Evolutionary conservation across 2,329 filamentous ascomycete species (phyloP).

Genomic region (Pyricularia pennisetigena): DNA sequence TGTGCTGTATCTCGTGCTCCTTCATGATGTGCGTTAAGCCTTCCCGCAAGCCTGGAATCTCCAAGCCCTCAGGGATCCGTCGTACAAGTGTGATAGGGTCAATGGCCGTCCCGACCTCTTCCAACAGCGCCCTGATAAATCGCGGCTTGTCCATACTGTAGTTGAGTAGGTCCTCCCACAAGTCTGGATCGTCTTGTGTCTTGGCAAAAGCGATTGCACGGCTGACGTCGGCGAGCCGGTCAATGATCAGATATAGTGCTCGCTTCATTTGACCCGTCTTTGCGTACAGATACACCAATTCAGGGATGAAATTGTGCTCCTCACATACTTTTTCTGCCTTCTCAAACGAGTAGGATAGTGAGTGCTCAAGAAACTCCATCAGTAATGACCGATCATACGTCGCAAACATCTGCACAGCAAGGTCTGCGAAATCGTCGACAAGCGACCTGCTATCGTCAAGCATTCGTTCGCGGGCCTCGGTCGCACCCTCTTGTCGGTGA

Average conservation of each 20-base stretch:
- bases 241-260: constrained; percentile 86
- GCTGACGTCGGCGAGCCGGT: constrained; percentile 80
- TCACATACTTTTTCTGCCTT: constrained; percentile 74
- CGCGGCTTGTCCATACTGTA: constrained; percentile 97
- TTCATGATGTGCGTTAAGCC: constrained; percentile 85
- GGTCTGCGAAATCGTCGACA: constrained; percentile 79
- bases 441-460: constrained; percentile 54
- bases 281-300: constrained; percentile 91
- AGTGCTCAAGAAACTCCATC: constrained; percentile 78
- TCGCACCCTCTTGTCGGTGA: constrained; percentile 31
- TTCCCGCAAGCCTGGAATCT: constrained; percentile 83
- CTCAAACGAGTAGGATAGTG: constrained; percentile 82
- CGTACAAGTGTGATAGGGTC: constrained; percentile 84
- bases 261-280: constrained; percentile 92
- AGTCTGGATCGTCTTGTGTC: constrained; percentile 79
- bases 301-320: constrained; percentile 68
- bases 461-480: constrained; percentile 45
- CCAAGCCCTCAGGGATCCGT: constrained; percentile 83
- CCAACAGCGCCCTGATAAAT: constrained; percentile 85
- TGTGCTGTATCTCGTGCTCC: constrained; percentile 91
- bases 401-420: constrained; percentile 79
- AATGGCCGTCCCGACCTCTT: constrained; percentile 89
- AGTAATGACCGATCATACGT: constrained; percentile 61
- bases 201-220: constrained; percentile 94
- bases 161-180: constrained; percentile 90